These are phyloP conservation scores for Voacanga thouarsii DNA, from an alignment of 257 asterid species.

Conservation along the genomic window DNA sequence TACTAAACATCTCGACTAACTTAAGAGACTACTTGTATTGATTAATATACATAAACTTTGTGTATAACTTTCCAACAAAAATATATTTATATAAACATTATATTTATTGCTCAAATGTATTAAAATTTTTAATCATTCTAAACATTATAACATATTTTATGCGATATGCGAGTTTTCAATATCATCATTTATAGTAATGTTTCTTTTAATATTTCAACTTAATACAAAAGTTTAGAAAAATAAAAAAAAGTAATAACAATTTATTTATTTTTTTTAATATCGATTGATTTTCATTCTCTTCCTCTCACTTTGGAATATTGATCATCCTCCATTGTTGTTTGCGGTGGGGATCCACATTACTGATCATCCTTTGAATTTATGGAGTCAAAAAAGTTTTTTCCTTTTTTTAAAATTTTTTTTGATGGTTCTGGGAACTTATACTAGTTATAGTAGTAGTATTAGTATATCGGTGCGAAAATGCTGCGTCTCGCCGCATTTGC, in stretches of 20 bases:
- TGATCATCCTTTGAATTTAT: not conserved
- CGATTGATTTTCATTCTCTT: not conserved
- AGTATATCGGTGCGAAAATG: conserved; percentile 5
- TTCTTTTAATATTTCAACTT: no score
- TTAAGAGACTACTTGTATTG: no score
- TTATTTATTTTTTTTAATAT: not conserved
- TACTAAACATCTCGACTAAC: no score
- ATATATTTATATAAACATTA: no score
- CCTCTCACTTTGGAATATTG: not conserved
- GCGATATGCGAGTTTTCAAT: not conserved
- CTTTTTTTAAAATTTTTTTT: not conserved
- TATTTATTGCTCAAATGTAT: no score
- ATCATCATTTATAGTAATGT: not conserved
- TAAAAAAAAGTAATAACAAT: not conserved
- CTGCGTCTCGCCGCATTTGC: conserved; percentile 41
- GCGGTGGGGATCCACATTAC: conserved; percentile 23
- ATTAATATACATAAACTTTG: no score
- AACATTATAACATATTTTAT: not conserved
- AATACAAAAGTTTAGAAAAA: no score
- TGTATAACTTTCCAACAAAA: no score
- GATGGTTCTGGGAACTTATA: no score
- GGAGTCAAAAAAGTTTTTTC: not conserved
- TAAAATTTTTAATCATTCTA: no score
- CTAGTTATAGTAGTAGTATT: not conserved
- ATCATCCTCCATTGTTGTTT: conserved; percentile 3